Evolutionary conservation across 306 rosid species (phyloP), one percentile per base, ranked within the genome.

Genomic region (Trifolium subterraneum): DNA sequence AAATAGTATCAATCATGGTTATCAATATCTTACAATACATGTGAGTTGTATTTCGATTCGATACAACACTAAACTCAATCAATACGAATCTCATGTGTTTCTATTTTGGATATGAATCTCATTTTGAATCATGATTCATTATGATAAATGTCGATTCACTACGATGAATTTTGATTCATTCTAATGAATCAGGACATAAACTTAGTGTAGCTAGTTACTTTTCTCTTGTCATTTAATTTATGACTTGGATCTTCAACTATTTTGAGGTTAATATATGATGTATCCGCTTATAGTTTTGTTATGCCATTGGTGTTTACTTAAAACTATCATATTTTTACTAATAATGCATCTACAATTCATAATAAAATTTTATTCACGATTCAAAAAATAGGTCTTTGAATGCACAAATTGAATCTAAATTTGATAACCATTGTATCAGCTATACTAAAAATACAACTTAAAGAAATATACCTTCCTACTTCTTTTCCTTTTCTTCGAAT

Each of bases 401-500:
- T 19, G 20, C 60, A 54, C 14, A 13, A 8, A 8, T 19, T 10
- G 31, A 54, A 20, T 20, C 33, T 22, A 15, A 4, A 22, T 4
- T 55, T 55, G 62, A 22, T 55, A 55, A 55, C 8, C 15, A 55
- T 2, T 0, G n/a, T 56, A 56, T 23, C 63, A 12, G 23, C n/a
- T 19, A 72, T 10, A 63, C 38, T 56, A 29, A 72, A 36, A 55
- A 60, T 15, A 72, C 74, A 45, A 22, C 52, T 73, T 29, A 41
- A 72, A 51, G 19, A 75, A 77, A 20, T 38, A 67, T 86, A 94
- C 99, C 96, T 71, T 92, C 15, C 75, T 87, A 58, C 25, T 82
- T 83, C 95, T 88, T 83, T 86, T 91, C 92, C 99, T 90, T 84
- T 94, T 94, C 90, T 84, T 91, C 13, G 80, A 77, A 76, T 84